These are phyloP conservation scores for Meredithiella fracta DNA, from an alignment of 2,329 filamentous ascomycete species.

Conservation along the genomic window DNA sequence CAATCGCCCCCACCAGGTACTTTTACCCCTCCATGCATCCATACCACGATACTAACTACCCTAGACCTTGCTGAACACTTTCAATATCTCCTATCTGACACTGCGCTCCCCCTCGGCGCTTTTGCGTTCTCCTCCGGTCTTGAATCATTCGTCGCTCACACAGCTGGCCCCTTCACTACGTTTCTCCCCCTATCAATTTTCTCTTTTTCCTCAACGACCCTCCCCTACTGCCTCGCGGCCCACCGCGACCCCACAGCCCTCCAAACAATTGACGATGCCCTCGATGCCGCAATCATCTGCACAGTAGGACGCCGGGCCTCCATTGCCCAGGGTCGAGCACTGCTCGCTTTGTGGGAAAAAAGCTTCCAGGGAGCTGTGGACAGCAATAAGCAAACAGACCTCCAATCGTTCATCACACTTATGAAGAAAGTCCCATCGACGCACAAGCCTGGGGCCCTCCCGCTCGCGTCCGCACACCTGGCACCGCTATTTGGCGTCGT, in stretches of 20 bases:
- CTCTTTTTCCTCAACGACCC: constrained; percentile 52
- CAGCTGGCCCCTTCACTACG: constrained; percentile 34
- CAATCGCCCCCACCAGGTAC: background rate
- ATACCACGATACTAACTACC: background rate
- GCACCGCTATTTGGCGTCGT: constrained; percentile 56
- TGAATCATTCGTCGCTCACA: constrained; percentile 66
- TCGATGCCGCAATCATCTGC: constrained; percentile 62
- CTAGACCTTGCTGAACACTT: constrained; percentile 36
- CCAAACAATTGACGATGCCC: constrained; percentile 49
- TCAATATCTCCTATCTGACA: constrained; percentile 63
- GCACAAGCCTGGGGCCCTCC: constrained; percentile 41
- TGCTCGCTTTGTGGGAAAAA: constrained; percentile 61
- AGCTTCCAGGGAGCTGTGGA: constrained; percentile 35
- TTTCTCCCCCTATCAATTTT: constrained; percentile 58
- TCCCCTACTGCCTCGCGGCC: constrained; percentile 59
- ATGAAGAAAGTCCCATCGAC: constrained; percentile 49
- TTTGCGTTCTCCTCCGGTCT: constrained; percentile 75
- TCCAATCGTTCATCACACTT: constrained; percentile 47
- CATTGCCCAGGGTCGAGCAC: constrained; percentile 56
- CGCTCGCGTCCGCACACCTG: constrained; percentile 47
- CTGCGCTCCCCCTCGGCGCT: constrained; percentile 65
- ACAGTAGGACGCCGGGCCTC: constrained; percentile 64
- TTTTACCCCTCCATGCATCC: background rate
- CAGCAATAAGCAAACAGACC: constrained; percentile 1
- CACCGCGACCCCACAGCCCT: constrained; percentile 39